Base-by-base conservation (phyloP, 768 basidiomycete genomes). In the Panellus pusillus region DNA sequence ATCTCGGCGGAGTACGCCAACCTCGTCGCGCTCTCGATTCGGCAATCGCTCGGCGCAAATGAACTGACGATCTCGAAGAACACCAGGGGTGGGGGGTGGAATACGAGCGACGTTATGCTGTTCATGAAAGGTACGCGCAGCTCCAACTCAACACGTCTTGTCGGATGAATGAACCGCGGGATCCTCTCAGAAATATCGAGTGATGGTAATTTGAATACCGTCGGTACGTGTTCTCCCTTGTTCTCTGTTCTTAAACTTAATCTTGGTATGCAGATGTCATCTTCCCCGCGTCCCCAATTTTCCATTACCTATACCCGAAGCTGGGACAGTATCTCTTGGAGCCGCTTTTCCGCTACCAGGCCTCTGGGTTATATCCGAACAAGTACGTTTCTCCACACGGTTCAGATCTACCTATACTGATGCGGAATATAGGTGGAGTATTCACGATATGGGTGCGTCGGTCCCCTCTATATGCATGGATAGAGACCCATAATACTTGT, bases 341-440 rank as follows among this genome's bases (percentile, higher is more conserved):
- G 54, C 82, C 80, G 13, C 68, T 86, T 14, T 84, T 85, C 63
- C 73, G 80, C 54, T 88, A 87, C 61, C 85, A 87, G 65, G 82
- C 81, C 0, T 79, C 78, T 1, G 84, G n/a, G 0, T 79, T 79
- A 49, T 87, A 86, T 63, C 84, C 85, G 6, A 80, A 84, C 61
- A 78, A 58, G 47, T 55, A 13, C 19, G 47, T 44, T n/a, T 52
- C 39, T 18, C n/a, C 45, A 2, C 35, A 2, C 13, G 3, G 3
- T n/a, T 18, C 15, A 24, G 13, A 19, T 8, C 12, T 14, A 36
- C 9, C 14, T 31, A 7, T 27, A 20, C 54, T 55, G 41, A 55
- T 44, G n/a, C 12, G 28, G 35, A 7, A 6, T n/a, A 18, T 43
- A 56, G 79, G 61, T 86, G 81, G 76, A 79, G 78, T 51, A 72